Conservation (phyloP, 176 grass and related monocot genomes). For the Pontederia crassipes region DNA sequence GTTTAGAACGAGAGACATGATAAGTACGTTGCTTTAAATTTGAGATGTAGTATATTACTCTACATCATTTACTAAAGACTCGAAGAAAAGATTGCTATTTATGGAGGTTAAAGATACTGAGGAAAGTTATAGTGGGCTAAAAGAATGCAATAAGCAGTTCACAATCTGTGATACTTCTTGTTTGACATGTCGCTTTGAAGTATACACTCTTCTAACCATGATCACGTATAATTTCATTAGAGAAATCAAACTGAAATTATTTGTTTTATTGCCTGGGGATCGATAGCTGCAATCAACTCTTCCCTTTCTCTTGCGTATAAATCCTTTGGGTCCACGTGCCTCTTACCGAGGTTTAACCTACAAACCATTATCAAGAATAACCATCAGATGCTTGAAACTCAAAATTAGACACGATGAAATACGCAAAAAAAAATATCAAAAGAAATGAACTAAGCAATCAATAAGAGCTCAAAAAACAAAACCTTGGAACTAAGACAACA, state of each 20-base stretch:
- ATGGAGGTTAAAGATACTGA: too few relatives aligned
- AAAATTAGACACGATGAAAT: background rate
- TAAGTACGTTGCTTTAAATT: too few relatives aligned
- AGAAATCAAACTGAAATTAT: too few relatives aligned
- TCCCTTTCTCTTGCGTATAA: conserved; percentile 38
- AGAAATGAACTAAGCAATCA: background rate
- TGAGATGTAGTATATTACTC: too few relatives aligned
- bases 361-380: conserved; percentile 12
- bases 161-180: too few relatives aligned
- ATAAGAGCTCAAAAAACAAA: background rate
- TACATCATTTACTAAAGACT: too few relatives aligned
- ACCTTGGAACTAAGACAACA: conserved; percentile 24
- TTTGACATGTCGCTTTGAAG: conserved; percentile 1
- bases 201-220: background rate
- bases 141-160: too few relatives aligned
- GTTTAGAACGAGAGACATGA: too few relatives aligned
- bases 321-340: conserved; percentile 26
- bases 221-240: too few relatives aligned
- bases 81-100: too few relatives aligned
- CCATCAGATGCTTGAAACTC: conserved; percentile 1
- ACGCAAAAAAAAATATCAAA: background rate
- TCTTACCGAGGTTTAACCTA: conserved; percentile 39
- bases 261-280: conserved; percentile 35
- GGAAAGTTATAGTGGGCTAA: too few relatives aligned
- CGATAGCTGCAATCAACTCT: conserved; percentile 40